Conservation (phyloP, 768 basidiomycete species). For the Russula compacta region DNA sequence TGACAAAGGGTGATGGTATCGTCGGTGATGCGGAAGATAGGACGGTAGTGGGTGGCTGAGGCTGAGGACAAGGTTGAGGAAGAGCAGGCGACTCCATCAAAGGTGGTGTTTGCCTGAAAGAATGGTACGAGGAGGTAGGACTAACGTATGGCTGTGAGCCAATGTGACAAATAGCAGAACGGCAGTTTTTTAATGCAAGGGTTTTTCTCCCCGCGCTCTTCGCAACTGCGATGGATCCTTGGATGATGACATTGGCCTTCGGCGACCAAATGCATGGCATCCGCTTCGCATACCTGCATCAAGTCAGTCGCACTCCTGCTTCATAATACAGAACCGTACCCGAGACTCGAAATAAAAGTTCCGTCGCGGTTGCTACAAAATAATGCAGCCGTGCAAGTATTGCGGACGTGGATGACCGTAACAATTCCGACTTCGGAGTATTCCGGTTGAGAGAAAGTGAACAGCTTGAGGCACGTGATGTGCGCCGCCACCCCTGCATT, state of each 20-base stretch:
- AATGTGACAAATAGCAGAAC: background rate
- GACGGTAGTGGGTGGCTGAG: background rate
- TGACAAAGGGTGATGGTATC: background rate
- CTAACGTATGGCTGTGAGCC: background rate
- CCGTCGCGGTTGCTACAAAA: background rate
- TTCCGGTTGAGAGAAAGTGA: background rate
- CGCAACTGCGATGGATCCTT: constrained; percentile 5
- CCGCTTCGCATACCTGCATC: constrained; percentile 48
- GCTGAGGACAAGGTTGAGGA: background rate
- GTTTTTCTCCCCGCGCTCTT: constrained; percentile 1
- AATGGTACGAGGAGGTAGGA: background rate
- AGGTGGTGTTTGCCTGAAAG: background rate
- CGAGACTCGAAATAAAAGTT: background rate
- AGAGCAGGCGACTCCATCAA: background rate
- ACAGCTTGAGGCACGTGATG: constrained; percentile 1
- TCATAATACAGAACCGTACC: constrained; percentile 24
- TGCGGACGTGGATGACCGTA: background rate
- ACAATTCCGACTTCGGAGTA: background rate
- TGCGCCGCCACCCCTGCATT: background rate
- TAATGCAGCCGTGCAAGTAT: background rate
- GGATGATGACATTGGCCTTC: constrained; percentile 37
- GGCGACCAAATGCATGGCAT: constrained; percentile 64
- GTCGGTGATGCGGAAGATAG: constrained; percentile 12
- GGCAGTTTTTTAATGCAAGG: background rate
- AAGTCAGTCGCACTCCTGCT: background rate